A percentile compares a stretch with the other conserved stretches of the same genome.
Evolutionary conservation across 495 filamentous ascomycete species (phyloP).

Genomic region (Astrothelium macrocarpum): DNA sequence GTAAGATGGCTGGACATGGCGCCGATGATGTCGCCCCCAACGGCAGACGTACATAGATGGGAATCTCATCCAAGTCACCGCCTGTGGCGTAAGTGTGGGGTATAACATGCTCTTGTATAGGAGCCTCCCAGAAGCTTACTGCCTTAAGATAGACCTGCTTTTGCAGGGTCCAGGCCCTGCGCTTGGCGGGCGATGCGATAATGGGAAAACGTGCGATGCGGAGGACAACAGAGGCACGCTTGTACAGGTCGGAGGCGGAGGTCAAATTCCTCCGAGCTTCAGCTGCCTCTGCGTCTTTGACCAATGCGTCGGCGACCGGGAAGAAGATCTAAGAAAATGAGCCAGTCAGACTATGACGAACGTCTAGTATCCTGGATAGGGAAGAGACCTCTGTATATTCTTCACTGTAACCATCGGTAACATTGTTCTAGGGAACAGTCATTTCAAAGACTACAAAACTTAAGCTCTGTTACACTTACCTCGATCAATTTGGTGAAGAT

Average conservation of each 20-base stretch:
- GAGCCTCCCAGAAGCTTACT: constrained; percentile 42
- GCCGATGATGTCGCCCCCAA: constrained; percentile 27
- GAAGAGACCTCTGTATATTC: constrained; percentile 48
- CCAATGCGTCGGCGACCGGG: constrained; percentile 42
- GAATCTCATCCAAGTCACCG: constrained; percentile 45
- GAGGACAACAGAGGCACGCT: constrained; percentile 59
- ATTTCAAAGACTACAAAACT: constrained; percentile 15
- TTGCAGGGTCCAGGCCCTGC: constrained; percentile 53
- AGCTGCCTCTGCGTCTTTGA: constrained; percentile 38
- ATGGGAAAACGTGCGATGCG: constrained; percentile 68
- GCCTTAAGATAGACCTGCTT: constrained; percentile 56
- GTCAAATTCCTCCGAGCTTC: constrained; percentile 29
- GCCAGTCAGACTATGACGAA: neutral
- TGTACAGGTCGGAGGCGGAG: constrained; percentile 49
- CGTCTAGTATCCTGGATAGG: neutral
- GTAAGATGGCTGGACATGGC: constrained; percentile 50
- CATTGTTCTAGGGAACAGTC: constrained; percentile 30
- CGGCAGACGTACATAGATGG: constrained; percentile 54
- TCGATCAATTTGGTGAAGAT: constrained; percentile 56
- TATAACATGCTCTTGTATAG: constrained; percentile 48
- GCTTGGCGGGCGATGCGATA: constrained; percentile 44
- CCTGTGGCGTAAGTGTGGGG: constrained; percentile 41
- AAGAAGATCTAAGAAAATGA: constrained; percentile 37
- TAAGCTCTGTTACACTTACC: too few species aligned
- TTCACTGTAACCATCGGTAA: constrained; percentile 53